Evolutionary conservation across 306 rosid species (phyloP).

Genomic region (Ziziphus jujuba): DNA sequence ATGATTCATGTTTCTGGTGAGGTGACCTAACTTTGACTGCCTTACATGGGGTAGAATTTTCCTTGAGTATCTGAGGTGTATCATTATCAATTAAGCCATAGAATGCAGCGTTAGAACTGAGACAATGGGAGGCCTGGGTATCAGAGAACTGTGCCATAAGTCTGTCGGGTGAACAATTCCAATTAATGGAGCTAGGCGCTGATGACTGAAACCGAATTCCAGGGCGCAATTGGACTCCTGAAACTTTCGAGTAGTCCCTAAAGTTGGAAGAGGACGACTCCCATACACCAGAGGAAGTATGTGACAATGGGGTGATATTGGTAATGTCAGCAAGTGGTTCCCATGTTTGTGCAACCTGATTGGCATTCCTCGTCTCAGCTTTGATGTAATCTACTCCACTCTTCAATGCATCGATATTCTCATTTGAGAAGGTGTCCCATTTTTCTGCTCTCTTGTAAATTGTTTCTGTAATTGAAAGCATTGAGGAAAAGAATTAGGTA

Average conservation of each 20-base stretch:
- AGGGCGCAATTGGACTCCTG: not conserved
- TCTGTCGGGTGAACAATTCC: slow-evolving; percentile 12
- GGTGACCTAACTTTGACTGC: slow-evolving; percentile 1
- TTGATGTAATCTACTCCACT: slow-evolving; percentile 3
- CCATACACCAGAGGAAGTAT: not conserved
- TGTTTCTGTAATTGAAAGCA: slow-evolving; percentile 11
- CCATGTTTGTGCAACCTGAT: slow-evolving; percentile 11
- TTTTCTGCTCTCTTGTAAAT: slow-evolving; percentile 7
- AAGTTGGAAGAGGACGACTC: not conserved
- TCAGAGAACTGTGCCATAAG: not conserved
- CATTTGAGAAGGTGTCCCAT: slow-evolving; percentile 5
- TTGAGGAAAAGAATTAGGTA: not conserved
- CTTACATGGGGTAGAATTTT: slow-evolving; percentile 7
- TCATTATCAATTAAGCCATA: slow-evolving; percentile 6
- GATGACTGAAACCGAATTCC: slow-evolving; percentile 18
- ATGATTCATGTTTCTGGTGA: slow-evolving; percentile 10
- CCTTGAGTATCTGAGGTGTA: slow-evolving; percentile 19
- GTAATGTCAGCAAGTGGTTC: slow-evolving; percentile 5
- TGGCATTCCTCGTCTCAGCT: not conserved
- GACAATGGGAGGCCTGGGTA: not conserved
- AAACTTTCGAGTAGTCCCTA: not conserved
- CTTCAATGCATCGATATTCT: slow-evolving; percentile 4
- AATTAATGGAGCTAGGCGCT: slow-evolving; percentile 10
- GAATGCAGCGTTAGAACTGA: slow-evolving; percentile 5
- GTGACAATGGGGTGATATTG: slow-evolving; percentile 8